phyloP scores from a whole-genome alignment of 108 stramenopile species.

The Thalassiosira profunda region DNA sequence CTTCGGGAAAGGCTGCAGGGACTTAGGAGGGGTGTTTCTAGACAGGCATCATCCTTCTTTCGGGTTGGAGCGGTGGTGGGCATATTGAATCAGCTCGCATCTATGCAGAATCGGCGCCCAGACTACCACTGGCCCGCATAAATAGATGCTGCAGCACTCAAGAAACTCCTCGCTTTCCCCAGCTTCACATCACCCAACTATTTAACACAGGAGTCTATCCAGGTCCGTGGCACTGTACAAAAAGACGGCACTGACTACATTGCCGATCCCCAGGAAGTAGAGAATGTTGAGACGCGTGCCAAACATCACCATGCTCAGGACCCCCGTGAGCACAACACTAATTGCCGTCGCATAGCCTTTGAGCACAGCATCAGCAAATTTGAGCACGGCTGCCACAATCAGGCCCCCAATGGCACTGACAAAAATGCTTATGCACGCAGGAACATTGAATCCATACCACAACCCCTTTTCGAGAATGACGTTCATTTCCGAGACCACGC shows the following conservation, averaged over 20 bases:
- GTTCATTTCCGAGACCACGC: slow-evolving; percentile 32
- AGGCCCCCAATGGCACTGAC: slow-evolving; percentile 67
- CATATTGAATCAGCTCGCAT: slow-evolving; percentile 46
- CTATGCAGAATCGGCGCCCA: no score
- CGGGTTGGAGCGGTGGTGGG: slow-evolving; percentile 51
- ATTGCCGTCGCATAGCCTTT: slow-evolving; percentile 96
- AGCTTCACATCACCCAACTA: no score
- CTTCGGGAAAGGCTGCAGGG: slow-evolving; percentile 69
- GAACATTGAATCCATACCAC: slow-evolving; percentile 47
- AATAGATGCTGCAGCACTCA: no score
- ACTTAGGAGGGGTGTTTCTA: slow-evolving; percentile 52
- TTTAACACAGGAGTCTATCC: slow-evolving; percentile 33
- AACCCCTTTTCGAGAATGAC: slow-evolving; percentile 45
- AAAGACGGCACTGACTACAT: slow-evolving; percentile 46
- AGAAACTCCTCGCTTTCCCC: no score
- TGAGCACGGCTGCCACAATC: slow-evolving; percentile 82
- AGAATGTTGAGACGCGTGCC: slow-evolving; percentile 39
- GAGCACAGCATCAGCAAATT: slow-evolving; percentile 93
- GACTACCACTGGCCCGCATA: no score
- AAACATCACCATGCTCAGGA: slow-evolving; percentile 70
- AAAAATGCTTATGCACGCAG: slow-evolving; percentile 51
- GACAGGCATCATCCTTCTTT: slow-evolving; percentile 81
- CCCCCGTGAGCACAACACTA: slow-evolving; percentile 87
- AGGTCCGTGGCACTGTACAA: slow-evolving; percentile 41
- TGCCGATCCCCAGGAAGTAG: slow-evolving; percentile 55